Percentiles rank a stretch among this genome's conserved stretches.
phyloP scores from a whole-genome alignment of 108 stramenopile genomes.

The Bacterosira constricta region DNA sequence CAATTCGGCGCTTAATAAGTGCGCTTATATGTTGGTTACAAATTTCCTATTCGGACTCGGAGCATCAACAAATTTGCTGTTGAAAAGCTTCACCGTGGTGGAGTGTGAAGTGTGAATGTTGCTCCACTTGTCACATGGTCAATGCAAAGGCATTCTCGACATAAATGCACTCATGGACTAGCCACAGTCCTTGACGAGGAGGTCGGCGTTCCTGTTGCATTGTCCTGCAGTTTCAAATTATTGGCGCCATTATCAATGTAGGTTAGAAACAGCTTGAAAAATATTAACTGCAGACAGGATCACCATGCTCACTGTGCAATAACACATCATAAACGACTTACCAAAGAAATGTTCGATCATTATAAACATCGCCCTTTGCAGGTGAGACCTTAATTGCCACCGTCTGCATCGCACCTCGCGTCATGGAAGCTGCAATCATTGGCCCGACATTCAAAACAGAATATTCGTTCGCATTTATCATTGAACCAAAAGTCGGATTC shows the following conservation, averaged over 20 bases:
- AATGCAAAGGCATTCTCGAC: conserved; percentile 55
- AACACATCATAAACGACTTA: conserved; percentile 1
- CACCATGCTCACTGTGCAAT: neutral
- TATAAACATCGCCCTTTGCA: conserved; percentile 21
- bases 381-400: conserved; percentile 56
- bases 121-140: too few relatives aligned
- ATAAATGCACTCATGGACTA: conserved; percentile 79
- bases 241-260: neutral
- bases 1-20: too few relatives aligned
- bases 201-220: conserved; percentile 78
- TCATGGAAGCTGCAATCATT: conserved; percentile 56
- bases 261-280: neutral
- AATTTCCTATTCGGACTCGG: too few relatives aligned
- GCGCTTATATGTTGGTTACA: too few relatives aligned
- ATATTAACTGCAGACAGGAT: neutral
- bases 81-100: too few relatives aligned
- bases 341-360: conserved; percentile 33
- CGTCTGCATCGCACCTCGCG: conserved; percentile 80
- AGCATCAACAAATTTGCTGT: too few relatives aligned
- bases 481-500: conserved; percentile 74
- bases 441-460: conserved; percentile 60
- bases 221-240: conserved; percentile 48
- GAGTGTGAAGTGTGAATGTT: too few relatives aligned
- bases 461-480: conserved; percentile 61
- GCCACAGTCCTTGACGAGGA: conserved; percentile 76